Conservation (phyloP, 139 green algal genomes). For the Klebsormidium nitens region DNA sequence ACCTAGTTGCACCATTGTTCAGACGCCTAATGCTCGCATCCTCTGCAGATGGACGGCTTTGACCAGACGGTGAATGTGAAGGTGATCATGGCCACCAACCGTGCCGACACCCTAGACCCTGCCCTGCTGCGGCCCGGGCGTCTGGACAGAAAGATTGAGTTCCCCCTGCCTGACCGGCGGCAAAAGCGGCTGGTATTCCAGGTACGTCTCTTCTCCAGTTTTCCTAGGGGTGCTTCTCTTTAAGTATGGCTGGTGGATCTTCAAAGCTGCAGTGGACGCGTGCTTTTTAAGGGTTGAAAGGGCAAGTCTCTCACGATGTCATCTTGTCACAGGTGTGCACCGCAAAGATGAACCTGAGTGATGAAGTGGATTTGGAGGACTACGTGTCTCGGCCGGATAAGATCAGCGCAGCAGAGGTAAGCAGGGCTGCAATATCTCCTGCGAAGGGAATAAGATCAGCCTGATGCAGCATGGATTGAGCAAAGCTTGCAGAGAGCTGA, state of each 20-base stretch:
- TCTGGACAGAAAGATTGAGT: constrained; percentile 99
- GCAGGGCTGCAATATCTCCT: background rate
- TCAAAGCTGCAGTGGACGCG: background rate
- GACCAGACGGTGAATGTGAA: constrained; percentile 88
- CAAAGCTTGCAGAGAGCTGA: no score
- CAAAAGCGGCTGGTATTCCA: constrained; percentile 99
- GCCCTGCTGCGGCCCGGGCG: constrained; percentile 92
- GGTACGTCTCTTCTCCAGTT: constrained; percentile 53
- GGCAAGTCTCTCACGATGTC: background rate
- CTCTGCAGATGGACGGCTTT: constrained; percentile 81
- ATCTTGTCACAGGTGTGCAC: constrained; percentile 81
- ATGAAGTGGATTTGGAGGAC: constrained; percentile 98
- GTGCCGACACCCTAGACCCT: constrained; percentile 94
- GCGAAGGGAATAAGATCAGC: no score
- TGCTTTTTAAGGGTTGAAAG: background rate
- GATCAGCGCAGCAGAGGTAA: constrained; percentile 88
- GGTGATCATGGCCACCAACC: constrained; percentile 99
- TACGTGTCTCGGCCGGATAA: constrained; percentile 95
- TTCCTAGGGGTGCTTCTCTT: background rate
- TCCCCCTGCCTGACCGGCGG: constrained; percentile 90
- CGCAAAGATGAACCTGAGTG: constrained; percentile 92
- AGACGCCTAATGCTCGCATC: no score
- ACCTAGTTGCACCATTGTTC: no score
- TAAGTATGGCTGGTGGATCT: background rate
- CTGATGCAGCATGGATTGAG: no score